Base-by-base conservation (phyloP, 257 asterid genomes). In the Hygrophila difformis region DNA sequence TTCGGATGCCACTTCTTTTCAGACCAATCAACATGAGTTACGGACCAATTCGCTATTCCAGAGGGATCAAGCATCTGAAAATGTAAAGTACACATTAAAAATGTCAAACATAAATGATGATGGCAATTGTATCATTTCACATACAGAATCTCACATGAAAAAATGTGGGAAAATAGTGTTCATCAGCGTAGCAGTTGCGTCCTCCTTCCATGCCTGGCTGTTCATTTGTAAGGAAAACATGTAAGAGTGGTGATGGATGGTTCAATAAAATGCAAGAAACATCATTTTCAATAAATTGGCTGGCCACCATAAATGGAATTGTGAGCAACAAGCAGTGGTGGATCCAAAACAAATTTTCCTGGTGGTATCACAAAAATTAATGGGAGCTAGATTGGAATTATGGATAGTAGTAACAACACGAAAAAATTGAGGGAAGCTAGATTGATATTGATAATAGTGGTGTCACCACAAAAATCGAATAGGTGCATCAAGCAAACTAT, bases 121-220 rank as follows among this genome's bases (percentile, higher is more conserved):
- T 47, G 39, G 28, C 31, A 23, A 49, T 35, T 39, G 5, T 51
- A 12, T 20, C 22, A 57, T 49, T 44, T 13, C 26, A 56, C 10
- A 29, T n/a, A 31, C 24, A 55, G 22, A 26, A 48, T 43, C 96
- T 70, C 75, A 89, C 98, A 49, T 79, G 18, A 74, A 89, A 85
- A 69, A 82, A 89, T 15, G 98, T 89, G 37, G 98, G 94, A 44
- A 89, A 20, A 63, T 85, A 89, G 73, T 89, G 98, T 63, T 89
- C 98, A 74, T 89, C 96, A 46, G 98, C 79, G 67, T 85, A 89
- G 72, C 98, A 89, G 59, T 89, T 89, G 65, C 87, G 85, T 12
- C 61, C 57, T 49, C 76, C 75, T 60, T 89, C 91, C 98, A 85
- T 85, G 64, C 95, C 95, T 38, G 98, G 98, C 98, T 88, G 97